These are phyloP conservation scores for Porcisia hertigi DNA, from an alignment of 208 protist genomes.

Conservation along the genomic window DNA sequence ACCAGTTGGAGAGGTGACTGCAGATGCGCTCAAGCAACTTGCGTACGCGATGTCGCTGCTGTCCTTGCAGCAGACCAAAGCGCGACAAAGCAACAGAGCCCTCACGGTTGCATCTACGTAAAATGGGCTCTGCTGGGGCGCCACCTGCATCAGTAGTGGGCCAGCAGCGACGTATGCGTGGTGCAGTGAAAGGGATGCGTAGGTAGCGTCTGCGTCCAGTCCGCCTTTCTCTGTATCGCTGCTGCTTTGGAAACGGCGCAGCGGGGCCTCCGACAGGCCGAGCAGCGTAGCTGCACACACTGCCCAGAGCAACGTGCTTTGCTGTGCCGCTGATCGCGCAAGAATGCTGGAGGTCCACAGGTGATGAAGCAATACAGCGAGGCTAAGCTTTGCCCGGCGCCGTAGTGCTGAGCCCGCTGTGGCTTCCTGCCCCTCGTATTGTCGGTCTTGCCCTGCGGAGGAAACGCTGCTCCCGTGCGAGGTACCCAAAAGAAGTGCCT, in stretches of 20 bases:
- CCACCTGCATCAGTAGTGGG: slow-evolving; percentile 5
- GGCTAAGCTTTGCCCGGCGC: slow-evolving; percentile 11
- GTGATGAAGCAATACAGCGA: slow-evolving; percentile 24
- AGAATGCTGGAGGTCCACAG: slow-evolving; percentile 12
- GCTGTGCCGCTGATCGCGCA: slow-evolving; percentile 14
- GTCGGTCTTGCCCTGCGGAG: no score
- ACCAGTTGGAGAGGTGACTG: neutral
- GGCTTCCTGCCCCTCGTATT: neutral
- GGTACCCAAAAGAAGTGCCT: slow-evolving; percentile 20
- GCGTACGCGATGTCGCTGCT: neutral
- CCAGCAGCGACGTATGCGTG: slow-evolving; percentile 26
- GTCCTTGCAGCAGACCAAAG: neutral
- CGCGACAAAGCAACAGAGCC: slow-evolving; percentile 18
- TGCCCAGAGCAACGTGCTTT: slow-evolving; percentile 16
- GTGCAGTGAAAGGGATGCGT: slow-evolving; percentile 5
- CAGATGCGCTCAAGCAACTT: neutral
- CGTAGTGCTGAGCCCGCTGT: neutral
- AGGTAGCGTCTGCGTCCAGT: neutral
- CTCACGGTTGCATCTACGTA: slow-evolving; percentile 23
- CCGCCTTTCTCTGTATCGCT: neutral
- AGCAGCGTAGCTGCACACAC: slow-evolving; percentile 29
- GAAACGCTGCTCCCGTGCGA: neutral
- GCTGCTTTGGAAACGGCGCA: neutral
- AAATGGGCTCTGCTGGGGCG: neutral
- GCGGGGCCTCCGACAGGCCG: slow-evolving; percentile 1